Conservation (phyloP, 495 filamentous ascomycete genomes). For the Aspergillus leporis region DNA sequence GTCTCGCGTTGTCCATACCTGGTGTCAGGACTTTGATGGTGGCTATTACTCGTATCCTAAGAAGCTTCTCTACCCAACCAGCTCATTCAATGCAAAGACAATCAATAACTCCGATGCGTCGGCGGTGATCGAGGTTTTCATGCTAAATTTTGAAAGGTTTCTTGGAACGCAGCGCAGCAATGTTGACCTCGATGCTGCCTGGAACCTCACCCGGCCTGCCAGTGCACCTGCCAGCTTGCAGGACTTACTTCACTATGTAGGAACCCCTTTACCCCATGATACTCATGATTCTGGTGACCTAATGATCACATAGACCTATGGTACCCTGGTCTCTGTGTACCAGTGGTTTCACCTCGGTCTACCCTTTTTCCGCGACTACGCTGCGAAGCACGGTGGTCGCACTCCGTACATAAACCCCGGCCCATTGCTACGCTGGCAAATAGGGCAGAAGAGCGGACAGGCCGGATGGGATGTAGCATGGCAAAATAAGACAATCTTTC, state of each 20-base stretch:
- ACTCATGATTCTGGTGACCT: slow-evolving; percentile 28
- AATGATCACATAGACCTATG: slow-evolving; percentile 37
- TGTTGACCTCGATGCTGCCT: slow-evolving; percentile 37
- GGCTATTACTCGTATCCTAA: slow-evolving; percentile 26
- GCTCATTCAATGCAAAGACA: background rate
- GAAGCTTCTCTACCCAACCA: slow-evolving; percentile 17
- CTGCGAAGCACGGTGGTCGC: slow-evolving; percentile 45
- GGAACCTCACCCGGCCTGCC: slow-evolving; percentile 38
- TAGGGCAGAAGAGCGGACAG: slow-evolving; percentile 42
- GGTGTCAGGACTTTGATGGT: slow-evolving; percentile 45
- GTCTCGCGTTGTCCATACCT: slow-evolving; percentile 41
- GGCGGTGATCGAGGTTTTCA: slow-evolving; percentile 36
- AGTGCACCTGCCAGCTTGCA: slow-evolving; percentile 17
- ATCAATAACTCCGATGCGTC: slow-evolving; percentile 26
- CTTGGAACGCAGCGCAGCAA: slow-evolving; percentile 33
- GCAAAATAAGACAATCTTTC: slow-evolving; percentile 52
- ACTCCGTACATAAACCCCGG: slow-evolving; percentile 55
- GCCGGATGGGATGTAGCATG: slow-evolving; percentile 35
- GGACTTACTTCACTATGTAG: too few species aligned
- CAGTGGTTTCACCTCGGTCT: slow-evolving; percentile 49
- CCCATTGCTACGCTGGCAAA: slow-evolving; percentile 57
- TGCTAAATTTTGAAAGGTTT: slow-evolving; percentile 42
- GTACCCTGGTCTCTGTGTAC: slow-evolving; percentile 51
- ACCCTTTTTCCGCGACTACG: slow-evolving; percentile 57
- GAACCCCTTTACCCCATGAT: too few species aligned